Evolutionary conservation across 352 stramenopile genomes (phyloP), one percentile per base, ranked within the genome.

Genomic region (Globisporangium iwayamae): DNA sequence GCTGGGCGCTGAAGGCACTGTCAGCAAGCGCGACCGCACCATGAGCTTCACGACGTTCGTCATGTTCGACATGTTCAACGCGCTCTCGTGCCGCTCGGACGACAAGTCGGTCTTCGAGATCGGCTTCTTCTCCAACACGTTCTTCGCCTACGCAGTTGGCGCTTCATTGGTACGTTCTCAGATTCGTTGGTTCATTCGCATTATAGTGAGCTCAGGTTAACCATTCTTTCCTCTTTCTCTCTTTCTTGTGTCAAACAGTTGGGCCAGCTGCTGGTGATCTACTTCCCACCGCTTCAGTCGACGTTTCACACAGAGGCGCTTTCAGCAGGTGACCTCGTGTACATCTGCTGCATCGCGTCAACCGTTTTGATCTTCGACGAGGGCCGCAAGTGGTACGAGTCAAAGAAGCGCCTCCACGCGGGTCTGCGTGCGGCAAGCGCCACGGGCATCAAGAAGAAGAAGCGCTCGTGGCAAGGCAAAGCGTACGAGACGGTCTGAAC

Each of bases 21-120:
- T 98, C n/a, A 98, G 86, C 60, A 82, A 89, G 48, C 87, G 96
- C 43, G 97, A 99, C 67, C 97, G 94, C 36, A 99, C 97, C 16
- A 98, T 99, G 96, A 99, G 96, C 59, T 99, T 99, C 79, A 99
- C 97, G 67, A 99, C 94, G 13, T 99, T 99, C 73, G 96, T 99
- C 30, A 97, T 98, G 78, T 99, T 98, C 46, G 97, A 99, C 81
- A 97, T 99, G 75, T 98, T 99, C 74, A 99, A 99, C 75, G 96
- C 97, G 10, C 93, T 98, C 48, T 96, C 90, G 38, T 99, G 97
- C 73, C 92, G 97, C 62, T 98, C 93, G 39, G 90, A 97, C 11
- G 91, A 97, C 73, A 95, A 96, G 70, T 96, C 89, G 38, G 87
- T 99, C 48, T 97, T 97, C 36, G 78, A 97, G 69, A 91, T 98